phyloP scores from a whole-genome alignment of 2,329 filamentous ascomycete species.

The Beauveria brongniartii region DNA sequence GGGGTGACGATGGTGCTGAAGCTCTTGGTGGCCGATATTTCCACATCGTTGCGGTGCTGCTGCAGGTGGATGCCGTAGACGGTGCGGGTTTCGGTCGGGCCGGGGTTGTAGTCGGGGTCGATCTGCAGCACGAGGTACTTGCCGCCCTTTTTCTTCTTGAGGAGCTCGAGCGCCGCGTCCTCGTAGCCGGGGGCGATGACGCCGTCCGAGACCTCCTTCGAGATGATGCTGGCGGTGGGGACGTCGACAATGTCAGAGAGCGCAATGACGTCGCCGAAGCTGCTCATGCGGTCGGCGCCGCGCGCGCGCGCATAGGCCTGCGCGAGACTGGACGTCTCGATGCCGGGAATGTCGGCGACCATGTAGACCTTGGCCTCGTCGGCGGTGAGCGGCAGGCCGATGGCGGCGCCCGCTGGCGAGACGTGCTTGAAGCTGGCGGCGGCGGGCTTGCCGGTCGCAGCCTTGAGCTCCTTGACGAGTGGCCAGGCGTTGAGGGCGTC shows the following conservation, averaged over 20 bases:
- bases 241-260: constrained; percentile 86
- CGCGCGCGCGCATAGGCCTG: constrained; percentile 94
- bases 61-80: constrained; percentile 84
- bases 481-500: constrained; percentile 97
- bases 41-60: constrained; percentile 88
- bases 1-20: constrained; percentile 77
- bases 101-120: constrained; percentile 76
- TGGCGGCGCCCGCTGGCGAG: constrained; percentile 90
- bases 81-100: constrained; percentile 73
- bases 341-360: constrained; percentile 86
- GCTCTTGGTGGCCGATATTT: constrained; percentile 67
- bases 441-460: constrained; percentile 77
- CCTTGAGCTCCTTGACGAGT: constrained; percentile 90
- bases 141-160: constrained; percentile 97
- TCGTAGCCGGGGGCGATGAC: constrained; percentile 87
- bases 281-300: constrained; percentile 96
- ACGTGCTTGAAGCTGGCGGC: constrained; percentile 99
- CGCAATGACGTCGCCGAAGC: constrained; percentile 94
- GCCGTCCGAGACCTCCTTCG: constrained; percentile 94
- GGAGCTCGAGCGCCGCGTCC: constrained; percentile 76
- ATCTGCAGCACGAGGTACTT: constrained; percentile 96
- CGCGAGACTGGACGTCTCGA: constrained; percentile 78
- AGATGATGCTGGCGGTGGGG: constrained; percentile 93
- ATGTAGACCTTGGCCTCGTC: constrained; percentile 97
- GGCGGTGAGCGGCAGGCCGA: constrained; percentile 76